Evolutionary conservation across 148 eudicot species (phyloP).

Genomic region (Tetragonia tetragonoides): DNA sequence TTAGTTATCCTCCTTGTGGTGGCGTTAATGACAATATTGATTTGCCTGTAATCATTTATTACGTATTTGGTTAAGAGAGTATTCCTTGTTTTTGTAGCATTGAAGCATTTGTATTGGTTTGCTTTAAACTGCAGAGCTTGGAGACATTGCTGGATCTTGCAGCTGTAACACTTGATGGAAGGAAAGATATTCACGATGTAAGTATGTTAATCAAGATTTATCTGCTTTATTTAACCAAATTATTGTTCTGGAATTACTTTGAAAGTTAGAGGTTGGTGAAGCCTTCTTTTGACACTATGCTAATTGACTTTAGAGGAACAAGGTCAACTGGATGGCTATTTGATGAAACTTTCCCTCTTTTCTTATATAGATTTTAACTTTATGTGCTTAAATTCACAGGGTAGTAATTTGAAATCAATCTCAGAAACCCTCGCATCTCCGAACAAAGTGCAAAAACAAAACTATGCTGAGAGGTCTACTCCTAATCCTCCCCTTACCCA

Average conservation of each 20-base stretch:
- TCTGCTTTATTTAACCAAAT: not conserved
- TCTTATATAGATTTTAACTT: not conserved
- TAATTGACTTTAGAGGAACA: not conserved
- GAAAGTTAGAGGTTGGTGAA: not conserved
- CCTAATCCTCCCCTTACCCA: constrained; percentile 1
- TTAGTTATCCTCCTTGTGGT: too few relatives aligned
- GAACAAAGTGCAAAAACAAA: constrained; percentile 12
- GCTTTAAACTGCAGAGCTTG: constrained; percentile 38
- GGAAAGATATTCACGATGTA: constrained; percentile 19
- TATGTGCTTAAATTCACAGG: constrained; percentile 25
- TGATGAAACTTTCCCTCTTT: not conserved
- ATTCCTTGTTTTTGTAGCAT: not conserved
- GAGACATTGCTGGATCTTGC: constrained; percentile 35
- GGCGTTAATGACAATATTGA: not conserved
- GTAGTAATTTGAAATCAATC: constrained; percentile 17
- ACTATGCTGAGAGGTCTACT: constrained; percentile 19
- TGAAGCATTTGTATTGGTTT: not conserved
- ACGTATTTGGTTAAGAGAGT: not conserved
- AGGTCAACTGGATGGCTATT: not conserved
- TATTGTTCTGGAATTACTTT: not conserved
- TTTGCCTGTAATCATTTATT: not conserved
- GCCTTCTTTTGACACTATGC: not conserved
- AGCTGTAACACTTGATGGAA: constrained; percentile 26
- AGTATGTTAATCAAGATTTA: not conserved
- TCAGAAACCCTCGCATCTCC: constrained; percentile 13